A percentile compares a stretch with the other conserved stretches of the same genome.
These are phyloP conservation scores for Plectosphaerella plurivora DNA, from an alignment of 2,329 filamentous ascomycete genomes.

Conservation along the genomic window DNA sequence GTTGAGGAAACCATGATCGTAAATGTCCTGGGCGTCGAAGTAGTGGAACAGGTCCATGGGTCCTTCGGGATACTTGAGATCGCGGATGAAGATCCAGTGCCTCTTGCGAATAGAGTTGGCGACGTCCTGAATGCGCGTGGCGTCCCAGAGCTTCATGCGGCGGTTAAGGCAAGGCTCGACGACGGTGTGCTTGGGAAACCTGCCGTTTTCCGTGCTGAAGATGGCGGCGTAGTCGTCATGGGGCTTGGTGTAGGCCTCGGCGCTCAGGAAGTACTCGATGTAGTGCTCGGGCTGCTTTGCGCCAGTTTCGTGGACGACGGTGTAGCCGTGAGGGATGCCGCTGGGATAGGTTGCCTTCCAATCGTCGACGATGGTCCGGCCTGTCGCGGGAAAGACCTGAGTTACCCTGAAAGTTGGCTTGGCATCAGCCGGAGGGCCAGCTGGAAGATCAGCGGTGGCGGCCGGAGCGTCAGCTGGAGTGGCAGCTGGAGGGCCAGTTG, in stretches of 20 bases:
- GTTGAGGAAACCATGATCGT: slow-evolving; percentile 40
- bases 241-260: slow-evolving; percentile 31
- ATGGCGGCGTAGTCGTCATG: slow-evolving; percentile 23
- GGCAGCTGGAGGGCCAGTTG: too few relatives aligned
- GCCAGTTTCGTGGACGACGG: slow-evolving; percentile 20
- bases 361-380: background rate
- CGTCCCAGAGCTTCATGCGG: slow-evolving; percentile 31
- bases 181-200: slow-evolving; percentile 18
- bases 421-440: too few relatives aligned
- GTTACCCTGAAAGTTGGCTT: background rate
- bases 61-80: slow-evolving; percentile 21
- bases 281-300: slow-evolving; percentile 21
- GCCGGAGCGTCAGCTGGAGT: too few relatives aligned
- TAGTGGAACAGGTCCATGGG: slow-evolving; percentile 41
- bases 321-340: slow-evolving; percentile 28
- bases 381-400: background rate
- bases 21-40: slow-evolving; percentile 44
- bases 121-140: slow-evolving; percentile 29
- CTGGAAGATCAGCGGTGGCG: too few relatives aligned
- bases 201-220: slow-evolving; percentile 33
- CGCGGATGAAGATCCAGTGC: slow-evolving; percentile 29
- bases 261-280: slow-evolving; percentile 28
- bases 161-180: slow-evolving; percentile 15
- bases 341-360: slow-evolving; percentile 26
- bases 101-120: slow-evolving; percentile 33